Conservation (phyloP, 257 asterid genomes). For the Jacaranda copaia region DNA sequence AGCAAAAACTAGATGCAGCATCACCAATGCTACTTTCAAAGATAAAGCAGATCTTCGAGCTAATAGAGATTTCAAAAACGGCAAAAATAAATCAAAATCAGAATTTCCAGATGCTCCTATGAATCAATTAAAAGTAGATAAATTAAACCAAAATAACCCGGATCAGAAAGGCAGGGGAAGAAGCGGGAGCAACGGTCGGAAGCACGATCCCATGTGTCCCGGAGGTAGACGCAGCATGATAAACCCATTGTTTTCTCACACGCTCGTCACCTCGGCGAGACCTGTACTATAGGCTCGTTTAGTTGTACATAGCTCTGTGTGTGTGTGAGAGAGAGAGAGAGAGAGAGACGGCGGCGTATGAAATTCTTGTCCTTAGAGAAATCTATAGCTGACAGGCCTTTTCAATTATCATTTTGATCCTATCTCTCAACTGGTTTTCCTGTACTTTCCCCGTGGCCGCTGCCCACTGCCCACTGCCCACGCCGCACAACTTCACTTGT, state of each 20-base stretch:
- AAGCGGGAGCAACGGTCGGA: slow-evolving; percentile 78
- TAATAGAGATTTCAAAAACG: slow-evolving; percentile 28
- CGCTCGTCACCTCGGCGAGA: slow-evolving; percentile 42
- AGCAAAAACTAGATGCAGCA: slow-evolving; percentile 72
- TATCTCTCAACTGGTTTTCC: neutral
- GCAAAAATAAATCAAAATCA: slow-evolving; percentile 13
- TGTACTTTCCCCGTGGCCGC: too few relatives aligned
- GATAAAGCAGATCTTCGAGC: slow-evolving; percentile 84
- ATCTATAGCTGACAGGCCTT: slow-evolving; percentile 5
- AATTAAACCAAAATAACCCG: slow-evolving; percentile 52
- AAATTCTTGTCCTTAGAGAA: slow-evolving; percentile 14
- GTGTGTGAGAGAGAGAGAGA: neutral
- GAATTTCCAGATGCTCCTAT: slow-evolving; percentile 1
- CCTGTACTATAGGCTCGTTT: slow-evolving; percentile 33
- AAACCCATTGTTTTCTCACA: slow-evolving; percentile 66
- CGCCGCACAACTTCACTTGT: too few relatives aligned
- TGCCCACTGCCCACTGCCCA: too few relatives aligned
- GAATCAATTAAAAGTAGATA: slow-evolving; percentile 21
- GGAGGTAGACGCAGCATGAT: slow-evolving; percentile 57
- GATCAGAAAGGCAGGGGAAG: slow-evolving; percentile 90
- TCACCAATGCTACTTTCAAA: slow-evolving; percentile 78
- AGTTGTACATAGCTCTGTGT: slow-evolving; percentile 41
- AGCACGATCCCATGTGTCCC: slow-evolving; percentile 64
- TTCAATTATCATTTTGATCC: slow-evolving; percentile 21
- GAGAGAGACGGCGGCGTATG: slow-evolving; percentile 35